Evolutionary conservation across 257 asterid species (phyloP).

Genomic region (Thymus quinquecostatus): DNA sequence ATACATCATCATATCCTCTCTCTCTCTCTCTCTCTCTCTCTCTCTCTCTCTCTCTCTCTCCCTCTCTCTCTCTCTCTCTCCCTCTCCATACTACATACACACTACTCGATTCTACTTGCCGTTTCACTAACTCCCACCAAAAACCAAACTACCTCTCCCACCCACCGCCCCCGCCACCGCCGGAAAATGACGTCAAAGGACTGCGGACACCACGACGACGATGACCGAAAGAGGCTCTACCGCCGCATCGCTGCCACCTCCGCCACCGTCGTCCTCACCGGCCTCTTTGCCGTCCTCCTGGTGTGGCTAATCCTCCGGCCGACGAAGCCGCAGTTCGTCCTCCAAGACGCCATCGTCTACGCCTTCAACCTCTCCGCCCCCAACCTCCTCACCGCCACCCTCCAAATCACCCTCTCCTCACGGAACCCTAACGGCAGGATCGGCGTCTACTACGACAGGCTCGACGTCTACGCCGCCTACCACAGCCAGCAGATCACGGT

Average conservation of each 20-base stretch:
- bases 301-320: slow-evolving; percentile 74
- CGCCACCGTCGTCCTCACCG: slow-evolving; percentile 26
- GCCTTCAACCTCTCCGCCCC: slow-evolving; percentile 54
- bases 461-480: slow-evolving; percentile 59
- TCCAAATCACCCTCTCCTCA: slow-evolving; percentile 50
- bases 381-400: slow-evolving; percentile 47
- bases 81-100: background rate
- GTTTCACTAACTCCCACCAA: slow-evolving; percentile 1
- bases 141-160: slow-evolving; percentile 5
- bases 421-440: slow-evolving; percentile 55
- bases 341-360: slow-evolving; percentile 70
- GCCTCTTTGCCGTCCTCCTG: slow-evolving; percentile 58
- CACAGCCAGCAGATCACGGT: slow-evolving; percentile 61
- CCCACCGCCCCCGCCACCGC: background rate
- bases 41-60: background rate
- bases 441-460: slow-evolving; percentile 53
- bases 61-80: background rate
- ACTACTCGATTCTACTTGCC: too few species aligned
- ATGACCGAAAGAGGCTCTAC: slow-evolving; percentile 36
- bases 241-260: slow-evolving; percentile 36
- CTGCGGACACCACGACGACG: slow-evolving; percentile 57
- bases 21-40: background rate
- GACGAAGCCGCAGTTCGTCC: slow-evolving; percentile 64
- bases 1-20: background rate
- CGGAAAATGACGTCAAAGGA: slow-evolving; percentile 52